These are phyloP conservation scores for Emergomyces pasteurianus DNA, from an alignment of 2,329 filamentous ascomycete species.

Conservation along the genomic window DNA sequence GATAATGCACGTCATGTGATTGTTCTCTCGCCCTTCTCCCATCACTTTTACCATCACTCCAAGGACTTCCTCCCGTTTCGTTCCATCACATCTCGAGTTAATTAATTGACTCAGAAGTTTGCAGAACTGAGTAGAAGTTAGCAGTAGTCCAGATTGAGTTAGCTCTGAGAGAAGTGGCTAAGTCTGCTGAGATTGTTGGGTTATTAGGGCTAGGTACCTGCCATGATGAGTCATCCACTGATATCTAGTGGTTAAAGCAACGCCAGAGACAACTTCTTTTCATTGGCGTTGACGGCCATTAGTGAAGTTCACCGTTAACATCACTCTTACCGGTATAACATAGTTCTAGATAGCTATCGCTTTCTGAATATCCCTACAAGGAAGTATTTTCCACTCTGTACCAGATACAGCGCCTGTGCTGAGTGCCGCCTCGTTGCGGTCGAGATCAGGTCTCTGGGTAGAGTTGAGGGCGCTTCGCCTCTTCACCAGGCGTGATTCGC, in stretches of 20 bases:
- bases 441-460: not conserved
- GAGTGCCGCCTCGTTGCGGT: not conserved
- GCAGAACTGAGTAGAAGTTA: no score
- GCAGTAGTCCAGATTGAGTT: no score
- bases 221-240: not conserved
- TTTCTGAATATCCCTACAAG: not conserved
- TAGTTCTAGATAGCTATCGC: not conserved
- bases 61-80: no score
- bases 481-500: not conserved
- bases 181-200: no score
- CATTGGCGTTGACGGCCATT: not conserved
- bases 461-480: not conserved
- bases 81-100: no score
- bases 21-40: no score
- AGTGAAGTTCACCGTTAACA: not conserved
- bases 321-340: not conserved
- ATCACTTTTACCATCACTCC: no score
- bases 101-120: no score
- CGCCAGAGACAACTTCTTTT: not conserved
- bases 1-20: no score
- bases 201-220: no score
- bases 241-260: no score
- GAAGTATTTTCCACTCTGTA: not conserved
- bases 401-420: not conserved
- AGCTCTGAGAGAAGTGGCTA: no score